phyloP scores from a whole-genome alignment of 192 early-diverging fungal species.

The Lobosporangium transversale region DNA sequence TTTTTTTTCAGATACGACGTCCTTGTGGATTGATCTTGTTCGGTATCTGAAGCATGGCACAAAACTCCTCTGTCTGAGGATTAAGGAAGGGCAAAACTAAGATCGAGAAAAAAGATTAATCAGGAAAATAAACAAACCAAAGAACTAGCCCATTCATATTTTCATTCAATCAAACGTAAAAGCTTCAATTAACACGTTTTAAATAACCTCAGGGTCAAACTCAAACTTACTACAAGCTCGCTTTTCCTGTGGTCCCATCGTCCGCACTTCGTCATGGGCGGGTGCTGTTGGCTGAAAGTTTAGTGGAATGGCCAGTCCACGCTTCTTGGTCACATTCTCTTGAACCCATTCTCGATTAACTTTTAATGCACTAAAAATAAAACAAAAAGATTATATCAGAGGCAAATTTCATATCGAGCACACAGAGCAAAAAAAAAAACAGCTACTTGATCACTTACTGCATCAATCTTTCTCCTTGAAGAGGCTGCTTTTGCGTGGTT shows the following conservation, averaged over 20 bases:
- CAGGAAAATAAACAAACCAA: slow-evolving; percentile 9
- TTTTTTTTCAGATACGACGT: slow-evolving; percentile 13
- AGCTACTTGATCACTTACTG: slow-evolving; percentile 40
- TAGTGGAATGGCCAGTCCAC: slow-evolving; percentile 73
- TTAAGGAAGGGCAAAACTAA: slow-evolving; percentile 70
- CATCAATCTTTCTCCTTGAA: slow-evolving; percentile 53
- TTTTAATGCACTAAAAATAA: slow-evolving; percentile 57
- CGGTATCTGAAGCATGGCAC: slow-evolving; percentile 71
- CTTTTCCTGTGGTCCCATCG: slow-evolving; percentile 41
- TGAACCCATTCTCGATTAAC: slow-evolving; percentile 74
- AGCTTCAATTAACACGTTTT: too few species aligned
- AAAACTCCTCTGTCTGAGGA: slow-evolving; percentile 87
- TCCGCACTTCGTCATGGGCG: slow-evolving; percentile 44
- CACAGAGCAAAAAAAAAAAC: background rate
- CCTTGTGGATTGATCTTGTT: slow-evolving; percentile 76
- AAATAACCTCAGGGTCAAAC: too few species aligned
- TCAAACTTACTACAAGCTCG: slow-evolving; percentile 14
- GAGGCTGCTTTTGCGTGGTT: slow-evolving; percentile 59
- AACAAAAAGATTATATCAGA: background rate
- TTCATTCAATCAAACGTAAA: too few species aligned
- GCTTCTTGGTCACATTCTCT: slow-evolving; percentile 64
- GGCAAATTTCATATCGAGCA: background rate
- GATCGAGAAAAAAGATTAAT: slow-evolving; percentile 9
- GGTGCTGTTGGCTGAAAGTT: slow-evolving; percentile 85
- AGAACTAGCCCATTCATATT: background rate